Base-by-base conservation (phyloP, 2,329 filamentous ascomycete genomes). In the Fonsecaea monophora region DNA sequence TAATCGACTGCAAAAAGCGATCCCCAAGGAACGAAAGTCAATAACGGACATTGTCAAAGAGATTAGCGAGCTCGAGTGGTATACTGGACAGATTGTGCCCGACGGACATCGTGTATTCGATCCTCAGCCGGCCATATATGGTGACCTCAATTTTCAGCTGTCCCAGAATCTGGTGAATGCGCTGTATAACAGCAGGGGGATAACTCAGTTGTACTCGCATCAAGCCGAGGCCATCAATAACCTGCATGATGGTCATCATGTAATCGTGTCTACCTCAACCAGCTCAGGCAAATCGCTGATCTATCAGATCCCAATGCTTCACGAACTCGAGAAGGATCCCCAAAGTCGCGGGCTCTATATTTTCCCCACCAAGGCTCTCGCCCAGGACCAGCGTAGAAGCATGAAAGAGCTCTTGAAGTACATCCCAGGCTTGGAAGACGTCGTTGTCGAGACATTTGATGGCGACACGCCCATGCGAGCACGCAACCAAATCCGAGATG, bases 241-340 rank as follows among this genome's bases (percentile, higher is more conserved):
- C 67, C 82, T 99, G 1, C 85, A 94, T 64, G 86, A 90, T 2
- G 94, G 93, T 0, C 86, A 90, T 42, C 89, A 97, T 76, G 92
- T 98, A 13, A 94, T 99, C 60, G 90, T 99, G 1, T 90, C 94
- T 1, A 99, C 95, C 0, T 96, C 94, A 0, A 99, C 95, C 0
- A 96, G 92, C 75, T 99, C 95, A 0, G 95, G 95, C 10, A 99
- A 99, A 78, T 97, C 93, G 5, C 82, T 99, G n/a, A 97, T 99
- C 68, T 99, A 98, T 75, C 95, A 99, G 75, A 85, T 99, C 15
- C 95, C 95, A 0, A 92, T 99, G 53, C 81, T 99, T 10, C 89
- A 96, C 75, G 90, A 92, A 58, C 81, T 99, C 1, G 94, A 99
- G 77, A 83, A 87, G 60, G 91, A 98, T 73, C 81, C 79, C 1